Percentiles rank a stretch among this genome's conserved stretches.
Conservation (phyloP, 441 rosid species). For the Eutrema salsugineum region DNA sequence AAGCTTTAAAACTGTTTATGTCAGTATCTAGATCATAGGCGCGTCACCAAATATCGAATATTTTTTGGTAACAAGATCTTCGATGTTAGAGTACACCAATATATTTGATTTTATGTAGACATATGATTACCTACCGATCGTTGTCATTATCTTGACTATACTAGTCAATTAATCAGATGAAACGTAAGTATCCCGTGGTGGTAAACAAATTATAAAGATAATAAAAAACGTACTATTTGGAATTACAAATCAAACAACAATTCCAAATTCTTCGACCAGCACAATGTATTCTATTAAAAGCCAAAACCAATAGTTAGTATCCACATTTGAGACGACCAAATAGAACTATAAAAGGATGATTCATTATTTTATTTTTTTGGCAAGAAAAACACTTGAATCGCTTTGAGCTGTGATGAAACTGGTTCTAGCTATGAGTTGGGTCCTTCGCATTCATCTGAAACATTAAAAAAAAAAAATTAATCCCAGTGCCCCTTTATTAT, state of each 20-base stretch:
- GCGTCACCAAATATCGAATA: background rate
- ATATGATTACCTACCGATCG: background rate
- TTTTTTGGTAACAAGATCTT: background rate
- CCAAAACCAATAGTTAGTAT: too few relatives aligned
- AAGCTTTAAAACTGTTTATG: conserved; percentile 8
- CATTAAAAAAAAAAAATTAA: too few relatives aligned
- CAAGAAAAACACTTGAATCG: too few relatives aligned
- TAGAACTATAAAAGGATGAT: background rate
- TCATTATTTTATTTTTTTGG: too few relatives aligned
- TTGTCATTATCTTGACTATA: conserved; percentile 5
- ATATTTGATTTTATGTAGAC: background rate
- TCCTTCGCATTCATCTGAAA: too few relatives aligned
- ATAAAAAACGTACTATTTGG: background rate
- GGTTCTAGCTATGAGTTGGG: too few relatives aligned
- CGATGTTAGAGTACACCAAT: background rate
- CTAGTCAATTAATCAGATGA: background rate
- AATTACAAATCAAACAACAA: background rate
- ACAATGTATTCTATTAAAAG: too few relatives aligned
- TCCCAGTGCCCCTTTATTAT: too few relatives aligned
- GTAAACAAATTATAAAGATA: background rate
- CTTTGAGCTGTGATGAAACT: too few relatives aligned
- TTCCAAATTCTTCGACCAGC: background rate
- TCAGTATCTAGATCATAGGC: conserved; percentile 1
- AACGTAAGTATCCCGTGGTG: background rate
- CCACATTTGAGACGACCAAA: background rate